Base-by-base conservation (phyloP, 768 basidiomycete species). In the Collybia sp. region DNA sequence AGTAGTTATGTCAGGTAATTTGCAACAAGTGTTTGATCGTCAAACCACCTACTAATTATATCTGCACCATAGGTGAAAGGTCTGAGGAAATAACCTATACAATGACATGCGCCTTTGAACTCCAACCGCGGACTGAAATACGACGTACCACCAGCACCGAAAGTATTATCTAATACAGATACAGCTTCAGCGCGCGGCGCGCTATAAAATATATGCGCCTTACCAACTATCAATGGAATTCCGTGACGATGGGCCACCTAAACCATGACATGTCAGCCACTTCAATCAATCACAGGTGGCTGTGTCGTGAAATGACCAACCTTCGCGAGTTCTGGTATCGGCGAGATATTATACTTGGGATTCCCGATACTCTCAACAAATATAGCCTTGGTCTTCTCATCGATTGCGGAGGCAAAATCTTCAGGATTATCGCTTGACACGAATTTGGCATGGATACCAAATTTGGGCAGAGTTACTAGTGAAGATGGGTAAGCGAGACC, bases 361-460 rank as follows among this genome's bases (percentile, higher is more conserved):
- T 82, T 82, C 1, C 77, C 76, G 32, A 82, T 81, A 39, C 62
- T 71, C 59, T 82, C 80, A 2, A 80, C 65, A 56, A 68, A 80
- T 20, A 80, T 57, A 0, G 73, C 79, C 53, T 75, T 80, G 30
- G 82, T 82, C 10, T 75, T 74, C 12, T 68, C 68, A 49, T 82
- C 80, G 41, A 82, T 80, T 1, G 66, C 73, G 0, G 63, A 62
- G 0, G 57, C 66, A 11, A 79, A 79, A 2, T 62, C 69, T 5
- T 64, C 70, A 0, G 78, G 71, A 25, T 75, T 68, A 30, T 72
- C 68, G 6, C 65, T 64, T 0, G 65, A 46, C 35, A 85, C 74
- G 46, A 81, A 83, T 54, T 79, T 82, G 45, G 71, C 69, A 6
- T 59, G 52, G 45, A 85, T 80, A 2, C 74, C 79, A 45, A 58